These are phyloP conservation scores for Sisymbrium irio DNA, from an alignment of 345 rosid genomes.

Conservation along the genomic window DNA sequence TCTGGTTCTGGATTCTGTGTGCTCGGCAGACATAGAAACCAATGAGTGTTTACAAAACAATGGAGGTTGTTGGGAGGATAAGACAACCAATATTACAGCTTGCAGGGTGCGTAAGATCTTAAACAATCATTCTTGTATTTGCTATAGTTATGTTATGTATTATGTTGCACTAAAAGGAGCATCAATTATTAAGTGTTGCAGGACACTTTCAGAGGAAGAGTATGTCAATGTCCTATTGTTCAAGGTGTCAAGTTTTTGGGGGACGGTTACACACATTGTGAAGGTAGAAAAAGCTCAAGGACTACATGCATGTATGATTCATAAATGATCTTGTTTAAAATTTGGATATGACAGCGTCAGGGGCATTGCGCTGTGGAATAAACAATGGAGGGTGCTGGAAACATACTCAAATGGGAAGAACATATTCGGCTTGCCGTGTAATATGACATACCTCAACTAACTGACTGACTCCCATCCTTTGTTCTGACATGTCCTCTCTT, in stretches of 20 bases:
- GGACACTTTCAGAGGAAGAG: slow-evolving; percentile 98
- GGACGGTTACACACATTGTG: slow-evolving; percentile 87
- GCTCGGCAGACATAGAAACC: slow-evolving; percentile 74
- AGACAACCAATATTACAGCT: slow-evolving; percentile 65
- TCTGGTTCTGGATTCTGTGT: not conserved
- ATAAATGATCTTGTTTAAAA: not conserved
- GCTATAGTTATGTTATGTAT: not conserved
- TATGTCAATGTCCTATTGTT: slow-evolving; percentile 85
- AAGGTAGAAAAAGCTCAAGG: slow-evolving; percentile 47
- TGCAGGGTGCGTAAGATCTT: slow-evolving; percentile 57
- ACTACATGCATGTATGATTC: not conserved
- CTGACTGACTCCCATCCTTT: not conserved
- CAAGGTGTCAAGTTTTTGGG: slow-evolving; percentile 80
- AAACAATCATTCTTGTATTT: not conserved
- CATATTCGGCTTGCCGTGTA: slow-evolving; percentile 80
- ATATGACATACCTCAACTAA: slow-evolving; percentile 15
- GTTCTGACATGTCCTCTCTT: not conserved
- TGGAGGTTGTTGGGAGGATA: slow-evolving; percentile 97
- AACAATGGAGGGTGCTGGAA: slow-evolving; percentile 95
- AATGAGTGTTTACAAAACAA: slow-evolving; percentile 83
- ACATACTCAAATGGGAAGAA: slow-evolving; percentile 51
- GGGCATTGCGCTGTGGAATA: slow-evolving; percentile 66
- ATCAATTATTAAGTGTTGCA: slow-evolving; percentile 19
- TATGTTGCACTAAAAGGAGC: not conserved
- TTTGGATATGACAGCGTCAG: slow-evolving; percentile 52